A percentile compares a stretch with the other conserved stretches of the same genome.
phyloP scores from a whole-genome alignment of 768 basidiomycete genomes.

The Rhodotorula paludigena region DNA sequence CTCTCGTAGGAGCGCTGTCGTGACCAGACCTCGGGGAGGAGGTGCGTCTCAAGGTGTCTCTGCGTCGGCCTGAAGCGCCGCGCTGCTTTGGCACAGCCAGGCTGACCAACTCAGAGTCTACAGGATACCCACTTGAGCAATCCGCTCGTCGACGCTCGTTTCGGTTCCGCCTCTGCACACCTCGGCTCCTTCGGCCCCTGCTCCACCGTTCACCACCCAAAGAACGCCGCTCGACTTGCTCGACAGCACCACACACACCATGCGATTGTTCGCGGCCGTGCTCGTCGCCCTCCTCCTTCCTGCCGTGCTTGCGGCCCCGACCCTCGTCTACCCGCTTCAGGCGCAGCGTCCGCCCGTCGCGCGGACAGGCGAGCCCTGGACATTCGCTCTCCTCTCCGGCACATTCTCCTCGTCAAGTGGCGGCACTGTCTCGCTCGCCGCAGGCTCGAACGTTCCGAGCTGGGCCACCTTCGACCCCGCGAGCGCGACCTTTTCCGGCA shows the following conservation, averaged over 20 bases:
- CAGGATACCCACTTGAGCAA: conserved; percentile 2
- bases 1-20: no score
- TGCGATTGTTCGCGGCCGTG: not conserved
- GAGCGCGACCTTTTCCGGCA: conserved; percentile 63
- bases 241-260: not conserved
- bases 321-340: conserved; percentile 58
- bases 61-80: no score
- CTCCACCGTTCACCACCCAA: not conserved
- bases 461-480: conserved; percentile 73
- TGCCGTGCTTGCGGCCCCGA: conserved; percentile 13
- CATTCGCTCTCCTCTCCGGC: conserved; percentile 62
- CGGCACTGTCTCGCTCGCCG: conserved; percentile 44
- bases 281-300: not conserved
- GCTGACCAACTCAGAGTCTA: no score
- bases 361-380: conserved; percentile 59
- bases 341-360: conserved; percentile 75
- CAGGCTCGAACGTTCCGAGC: conserved; percentile 55
- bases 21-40: no score
- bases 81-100: no score
- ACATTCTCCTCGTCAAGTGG: conserved; percentile 56
- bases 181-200: not conserved
- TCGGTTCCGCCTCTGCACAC: not conserved
- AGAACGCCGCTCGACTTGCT: not conserved
- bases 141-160: not conserved
- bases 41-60: no score